Percentiles rank a stretch among this genome's conserved stretches.
These are phyloP conservation scores for Capsella bursapastoris DNA, from an alignment of 345 rosid species.

Conservation along the genomic window DNA sequence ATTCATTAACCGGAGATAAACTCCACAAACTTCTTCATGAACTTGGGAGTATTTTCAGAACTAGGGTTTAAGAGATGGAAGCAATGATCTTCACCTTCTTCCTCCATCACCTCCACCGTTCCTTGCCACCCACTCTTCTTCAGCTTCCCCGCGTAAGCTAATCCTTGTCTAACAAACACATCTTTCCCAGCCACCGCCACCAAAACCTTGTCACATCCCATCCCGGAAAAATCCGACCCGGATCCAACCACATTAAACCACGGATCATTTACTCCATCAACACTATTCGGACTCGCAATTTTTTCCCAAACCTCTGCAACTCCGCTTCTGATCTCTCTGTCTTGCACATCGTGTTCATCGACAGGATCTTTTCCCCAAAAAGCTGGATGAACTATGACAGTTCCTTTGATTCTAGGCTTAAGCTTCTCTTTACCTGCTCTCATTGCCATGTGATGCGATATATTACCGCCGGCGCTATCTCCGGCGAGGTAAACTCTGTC, in stretches of 20 bases:
- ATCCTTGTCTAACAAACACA: slow-evolving; percentile 50
- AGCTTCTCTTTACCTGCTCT: slow-evolving; percentile 46
- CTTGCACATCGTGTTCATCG: slow-evolving; percentile 50
- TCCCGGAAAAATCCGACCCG: slow-evolving; percentile 50
- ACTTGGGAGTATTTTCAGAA: slow-evolving; percentile 41
- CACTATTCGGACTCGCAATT: slow-evolving; percentile 47
- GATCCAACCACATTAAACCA: slow-evolving; percentile 53
- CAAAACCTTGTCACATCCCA: slow-evolving; percentile 53
- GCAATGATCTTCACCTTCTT: slow-evolving; percentile 50
- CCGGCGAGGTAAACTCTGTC: slow-evolving; percentile 51
- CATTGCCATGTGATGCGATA: slow-evolving; percentile 55
- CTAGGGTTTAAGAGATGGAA: slow-evolving; percentile 50
- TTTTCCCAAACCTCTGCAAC: slow-evolving; percentile 53
- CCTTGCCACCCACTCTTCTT: slow-evolving; percentile 59
- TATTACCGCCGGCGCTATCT: slow-evolving; percentile 58
- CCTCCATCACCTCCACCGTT: slow-evolving; percentile 49
- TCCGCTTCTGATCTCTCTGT: slow-evolving; percentile 29
- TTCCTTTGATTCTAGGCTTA: slow-evolving; percentile 41
- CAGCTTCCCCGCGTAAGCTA: slow-evolving; percentile 52
- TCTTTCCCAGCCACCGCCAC: slow-evolving; percentile 67
- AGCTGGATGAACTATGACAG: slow-evolving; percentile 50
- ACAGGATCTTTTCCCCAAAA: slow-evolving; percentile 58
- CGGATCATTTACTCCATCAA: slow-evolving; percentile 51
- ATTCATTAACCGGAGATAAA: slow-evolving; percentile 44
- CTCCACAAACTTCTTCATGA: slow-evolving; percentile 47